phyloP scores from a whole-genome alignment of 306 rosid genomes.

The Neltuma alba region DNA sequence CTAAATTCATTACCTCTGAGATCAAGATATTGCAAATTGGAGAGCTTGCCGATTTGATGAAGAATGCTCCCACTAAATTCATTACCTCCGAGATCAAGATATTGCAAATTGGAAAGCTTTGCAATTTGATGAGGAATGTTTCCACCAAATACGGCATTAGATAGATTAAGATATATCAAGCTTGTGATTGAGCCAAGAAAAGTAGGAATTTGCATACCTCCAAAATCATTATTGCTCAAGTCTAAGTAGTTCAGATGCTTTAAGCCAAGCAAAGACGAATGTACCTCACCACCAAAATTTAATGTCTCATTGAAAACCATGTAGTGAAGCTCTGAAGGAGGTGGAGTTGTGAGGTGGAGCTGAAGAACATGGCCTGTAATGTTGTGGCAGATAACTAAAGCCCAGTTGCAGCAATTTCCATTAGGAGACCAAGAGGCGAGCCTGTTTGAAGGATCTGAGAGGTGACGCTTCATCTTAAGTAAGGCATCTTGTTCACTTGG shows the following conservation, averaged over 20 bases:
- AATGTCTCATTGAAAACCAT: background rate
- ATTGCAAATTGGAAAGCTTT: background rate
- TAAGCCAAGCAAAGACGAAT: background rate
- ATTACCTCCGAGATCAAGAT: background rate
- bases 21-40: background rate
- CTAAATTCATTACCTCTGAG: accelerated
- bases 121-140: background rate
- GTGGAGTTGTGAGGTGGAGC: background rate
- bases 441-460: background rate
- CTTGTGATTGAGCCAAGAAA: no score
- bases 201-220: no score
- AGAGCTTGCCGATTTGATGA: background rate
- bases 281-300: background rate
- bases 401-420: background rate
- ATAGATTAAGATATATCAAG: no score
- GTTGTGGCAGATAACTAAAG: background rate
- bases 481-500: background rate
- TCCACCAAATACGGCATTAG: background rate
- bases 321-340: background rate
- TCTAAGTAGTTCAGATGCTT: background rate
- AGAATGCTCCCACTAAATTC: background rate
- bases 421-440: background rate
- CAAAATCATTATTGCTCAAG: background rate
- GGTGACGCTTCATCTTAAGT: background rate
- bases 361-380: background rate